A percentile compares a stretch with the other conserved stretches of the same genome.
phyloP scores from a whole-genome alignment of 2,329 filamentous ascomycete species.

The Penicillium sp. region DNA sequence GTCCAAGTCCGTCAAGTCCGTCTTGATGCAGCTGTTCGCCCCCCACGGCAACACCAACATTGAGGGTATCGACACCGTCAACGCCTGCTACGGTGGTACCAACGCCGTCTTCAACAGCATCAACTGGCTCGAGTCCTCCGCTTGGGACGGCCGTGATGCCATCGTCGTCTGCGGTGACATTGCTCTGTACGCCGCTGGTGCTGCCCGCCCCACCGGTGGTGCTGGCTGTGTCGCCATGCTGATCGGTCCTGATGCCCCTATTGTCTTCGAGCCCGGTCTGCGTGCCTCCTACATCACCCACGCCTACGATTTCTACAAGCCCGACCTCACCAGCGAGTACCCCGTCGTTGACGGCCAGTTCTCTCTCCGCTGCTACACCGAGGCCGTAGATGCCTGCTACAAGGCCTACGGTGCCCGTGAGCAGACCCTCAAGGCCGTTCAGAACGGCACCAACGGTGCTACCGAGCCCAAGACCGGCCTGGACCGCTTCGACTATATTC shows the following conservation, averaged over 20 bases:
- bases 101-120: slow-evolving; percentile 82
- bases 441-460: slow-evolving; percentile 55
- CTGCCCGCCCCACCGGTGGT: slow-evolving; percentile 79
- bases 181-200: slow-evolving; percentile 82
- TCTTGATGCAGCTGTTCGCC: slow-evolving; percentile 84
- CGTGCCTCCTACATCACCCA: slow-evolving; percentile 81
- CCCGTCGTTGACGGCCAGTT: slow-evolving; percentile 83
- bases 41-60: slow-evolving; percentile 75
- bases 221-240: slow-evolving; percentile 79
- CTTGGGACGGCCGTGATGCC: slow-evolving; percentile 81
- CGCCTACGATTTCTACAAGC: slow-evolving; percentile 90
- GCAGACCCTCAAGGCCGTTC: slow-evolving; percentile 57
- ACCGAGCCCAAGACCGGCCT: slow-evolving; percentile 63
- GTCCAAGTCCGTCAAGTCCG: slow-evolving; percentile 88
- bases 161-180: slow-evolving; percentile 83
- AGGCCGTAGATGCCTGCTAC: slow-evolving; percentile 81
- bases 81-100: slow-evolving; percentile 86
- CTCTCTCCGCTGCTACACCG: slow-evolving; percentile 79
- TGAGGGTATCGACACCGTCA: slow-evolving; percentile 81
- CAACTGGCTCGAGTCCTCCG: slow-evolving; percentile 86
- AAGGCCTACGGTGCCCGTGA: slow-evolving; percentile 79
- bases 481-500: slow-evolving; percentile 81
- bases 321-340: slow-evolving; percentile 84
- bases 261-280: slow-evolving; percentile 77
- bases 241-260: slow-evolving; percentile 75